Base-by-base conservation (phyloP, 805 yeast species). In the Tetrapisispora fleetii region DNA sequence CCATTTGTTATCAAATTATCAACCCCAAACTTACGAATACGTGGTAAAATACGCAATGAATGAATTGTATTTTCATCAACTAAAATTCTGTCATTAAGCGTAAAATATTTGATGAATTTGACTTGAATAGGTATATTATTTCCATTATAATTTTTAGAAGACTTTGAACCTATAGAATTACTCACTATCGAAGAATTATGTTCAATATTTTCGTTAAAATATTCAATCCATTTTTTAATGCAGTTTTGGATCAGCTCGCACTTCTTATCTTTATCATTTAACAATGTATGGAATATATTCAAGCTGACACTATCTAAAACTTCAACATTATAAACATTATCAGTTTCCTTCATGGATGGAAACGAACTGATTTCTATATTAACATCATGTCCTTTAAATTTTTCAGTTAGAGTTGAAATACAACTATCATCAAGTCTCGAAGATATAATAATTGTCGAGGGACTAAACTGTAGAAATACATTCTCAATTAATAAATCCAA, bases 11-110 rank as follows among this genome's bases (percentile, higher is more conserved):
- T 51, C 21, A 49, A 37, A 6, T 52, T 54, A 38, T 53, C 50
- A 44, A 44, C 38, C 0, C 57, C 59, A 7, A 47, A 40, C 21
- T 47, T 49, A 18, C 51, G 44, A 6, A 40, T 9, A 2, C 30
- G 19, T 0, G 65, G 62, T 21, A 64, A 51, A 4, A 68, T 54
- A 16, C 52, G 47, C 8, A 68, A 40, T 3, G 66, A 55, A 11
- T 45, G 38, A 11, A 62, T 37, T 1, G 64, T 54, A 27, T 62
- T 58, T 17, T 54, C 52, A 50, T 63, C 66, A 18, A 63, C 21
- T n/a, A 63, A 52, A 45, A 59, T 47, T 39, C 50, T 46, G 30
- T 54, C 54, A 11, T n/a, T n/a, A 2, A 37, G 13, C 4, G 16
- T 6, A 21, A 44, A 30, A 30, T 30, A 28, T 40, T 37, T 32